Base-by-base conservation (phyloP, 768 basidiomycete species). In the Grammothele lineata region DNA sequence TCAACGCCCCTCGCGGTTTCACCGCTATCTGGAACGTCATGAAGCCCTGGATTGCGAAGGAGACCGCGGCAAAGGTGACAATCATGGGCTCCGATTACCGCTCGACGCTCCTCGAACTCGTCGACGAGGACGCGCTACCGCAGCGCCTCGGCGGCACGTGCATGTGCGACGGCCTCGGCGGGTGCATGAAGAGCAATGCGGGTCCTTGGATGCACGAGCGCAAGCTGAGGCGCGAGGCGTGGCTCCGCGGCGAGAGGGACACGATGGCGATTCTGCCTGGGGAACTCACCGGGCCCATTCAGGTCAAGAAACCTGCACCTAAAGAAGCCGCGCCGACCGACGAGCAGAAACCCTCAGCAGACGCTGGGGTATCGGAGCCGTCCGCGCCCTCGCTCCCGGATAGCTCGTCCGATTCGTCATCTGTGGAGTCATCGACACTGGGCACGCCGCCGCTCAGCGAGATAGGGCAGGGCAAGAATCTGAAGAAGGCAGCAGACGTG, bases 1-100 rank as follows among this genome's bases (percentile, higher is more conserved):
- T 87, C 43, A 89, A 88, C 50, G 84, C 86, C 1, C 86, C 86
- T 2, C 69, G 78, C 4, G 80, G 81, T 3, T 88, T 89, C 64
- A 77, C 86, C 1, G 72, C 76, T 22, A 87, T 89, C 48, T 89
- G 86, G 86, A 66, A 69, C 36, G 63, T 77, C 42, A 72, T 89
- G 22, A 83, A 77, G 58, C 82, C 77, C 3, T 87, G 86, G 86
- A 66, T 89, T 43, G 73, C 85, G 12, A 82, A 82, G 58, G 85
- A 85, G 59, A 87, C 87, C 0, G 74, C 69, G 1, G 77, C 74
- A 27, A 88, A 88, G 61, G 71, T 89, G 40, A 73, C 79, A 43
- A 75, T 90, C 15, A 64, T 86, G 18, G 84, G 85, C 23, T 63
- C 70, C 42, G 70, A 86, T 59, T 87, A 87, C 62, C 61, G 70